Evolutionary conservation across 257 asterid species (phyloP).

Genomic region (Capsicum chinense): DNA sequence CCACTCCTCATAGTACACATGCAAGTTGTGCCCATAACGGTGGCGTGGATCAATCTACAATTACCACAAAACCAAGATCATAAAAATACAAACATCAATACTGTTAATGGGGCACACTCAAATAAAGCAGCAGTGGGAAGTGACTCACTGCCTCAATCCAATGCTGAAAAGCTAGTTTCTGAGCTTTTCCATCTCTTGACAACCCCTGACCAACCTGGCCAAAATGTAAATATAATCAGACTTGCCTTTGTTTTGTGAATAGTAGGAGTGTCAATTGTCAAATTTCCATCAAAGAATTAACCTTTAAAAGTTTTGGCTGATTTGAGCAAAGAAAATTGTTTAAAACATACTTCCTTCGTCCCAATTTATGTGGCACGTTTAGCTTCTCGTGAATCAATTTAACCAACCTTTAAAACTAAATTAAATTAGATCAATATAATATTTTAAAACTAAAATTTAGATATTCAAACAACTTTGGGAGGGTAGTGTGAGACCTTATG

Average conservation of each 20-base stretch:
- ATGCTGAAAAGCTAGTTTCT: slow-evolving; percentile 88
- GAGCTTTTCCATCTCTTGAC: slow-evolving; percentile 78
- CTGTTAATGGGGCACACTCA: background rate
- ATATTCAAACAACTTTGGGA: too few relatives aligned
- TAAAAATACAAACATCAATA: background rate
- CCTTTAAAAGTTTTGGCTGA: background rate
- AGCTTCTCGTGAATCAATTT: too few relatives aligned
- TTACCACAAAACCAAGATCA: slow-evolving; percentile 25
- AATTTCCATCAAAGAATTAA: background rate
- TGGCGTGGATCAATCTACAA: slow-evolving; percentile 91
- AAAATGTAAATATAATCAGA: slow-evolving; percentile 31
- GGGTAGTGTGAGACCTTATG: too few relatives aligned
- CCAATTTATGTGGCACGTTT: too few relatives aligned
- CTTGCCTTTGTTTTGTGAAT: slow-evolving; percentile 12
- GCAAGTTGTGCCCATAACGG: slow-evolving; percentile 91
- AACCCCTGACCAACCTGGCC: slow-evolving; percentile 93
- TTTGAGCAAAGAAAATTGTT: background rate
- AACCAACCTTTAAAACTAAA: too few relatives aligned
- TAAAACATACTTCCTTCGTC: background rate
- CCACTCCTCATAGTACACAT: slow-evolving; percentile 82
- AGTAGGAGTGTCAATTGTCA: background rate
- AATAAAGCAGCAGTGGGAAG: background rate
- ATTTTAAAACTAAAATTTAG: too few relatives aligned
- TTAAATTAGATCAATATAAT: too few relatives aligned
- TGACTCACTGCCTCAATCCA: slow-evolving; percentile 96